Percentiles rank a stretch among this genome's conserved stretches.
Evolutionary conservation across 2,329 filamentous ascomycete genomes (phyloP).

Genomic region (Ceratocystiopsis sp.): DNA sequence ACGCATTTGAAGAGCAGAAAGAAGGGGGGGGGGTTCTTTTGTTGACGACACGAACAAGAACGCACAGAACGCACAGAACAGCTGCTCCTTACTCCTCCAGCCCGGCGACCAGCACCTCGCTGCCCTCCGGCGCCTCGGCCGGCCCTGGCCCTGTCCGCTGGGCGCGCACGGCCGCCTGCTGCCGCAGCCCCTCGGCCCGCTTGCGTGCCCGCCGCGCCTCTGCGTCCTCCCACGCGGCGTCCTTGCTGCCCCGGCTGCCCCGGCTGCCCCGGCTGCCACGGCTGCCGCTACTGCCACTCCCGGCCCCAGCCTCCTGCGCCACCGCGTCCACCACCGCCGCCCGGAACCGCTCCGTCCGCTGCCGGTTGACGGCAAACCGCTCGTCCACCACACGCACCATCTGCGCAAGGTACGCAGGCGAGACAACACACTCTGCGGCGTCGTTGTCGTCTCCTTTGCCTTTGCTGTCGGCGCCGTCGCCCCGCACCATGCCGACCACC

Average conservation of each 20-base stretch:
- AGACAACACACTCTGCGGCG: constrained; percentile 32
- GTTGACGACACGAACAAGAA: too few relatives aligned
- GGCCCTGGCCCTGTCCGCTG: too few relatives aligned
- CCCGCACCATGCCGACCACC: constrained; percentile 45
- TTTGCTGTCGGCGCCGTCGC: constrained; percentile 16
- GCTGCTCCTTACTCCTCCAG: too few relatives aligned
- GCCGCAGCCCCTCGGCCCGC: constrained; percentile 34
- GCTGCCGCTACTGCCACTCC: constrained; percentile 13
- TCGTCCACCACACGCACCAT: constrained; percentile 58
- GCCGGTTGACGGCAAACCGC: constrained; percentile 51
- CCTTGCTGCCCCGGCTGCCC: too few relatives aligned
- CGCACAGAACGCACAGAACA: too few relatives aligned
- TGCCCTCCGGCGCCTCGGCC: too few relatives aligned
- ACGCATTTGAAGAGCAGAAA: too few relatives aligned
- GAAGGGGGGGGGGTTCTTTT: too few relatives aligned
- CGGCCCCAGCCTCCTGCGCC: not conserved
- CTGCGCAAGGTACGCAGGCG: constrained; percentile 47
- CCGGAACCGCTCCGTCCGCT: constrained; percentile 49
- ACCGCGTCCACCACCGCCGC: constrained; percentile 24
- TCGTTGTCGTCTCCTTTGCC: not conserved
- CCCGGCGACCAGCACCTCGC: too few relatives aligned
- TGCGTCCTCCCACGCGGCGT: constrained; percentile 33
- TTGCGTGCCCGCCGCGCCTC: constrained; percentile 35
- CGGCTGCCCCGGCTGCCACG: too few relatives aligned
- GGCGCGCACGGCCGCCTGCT: constrained; percentile 5